Conservation (phyloP, 345 rosid species). For the Diplotaxis tenuifolia region DNA sequence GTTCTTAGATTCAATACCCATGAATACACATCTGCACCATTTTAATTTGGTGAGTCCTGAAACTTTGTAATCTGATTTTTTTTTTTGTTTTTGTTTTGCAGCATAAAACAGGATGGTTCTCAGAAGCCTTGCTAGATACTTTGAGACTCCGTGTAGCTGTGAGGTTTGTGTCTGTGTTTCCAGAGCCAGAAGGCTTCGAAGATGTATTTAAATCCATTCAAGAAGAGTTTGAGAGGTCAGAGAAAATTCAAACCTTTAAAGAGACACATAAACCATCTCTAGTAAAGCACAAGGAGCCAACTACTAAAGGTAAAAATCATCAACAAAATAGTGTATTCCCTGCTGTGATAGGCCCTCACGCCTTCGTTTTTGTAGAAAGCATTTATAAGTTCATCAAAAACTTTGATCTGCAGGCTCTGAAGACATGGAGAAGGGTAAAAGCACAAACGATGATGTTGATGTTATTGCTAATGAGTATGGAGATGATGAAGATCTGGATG, state of each 20-base stretch:
- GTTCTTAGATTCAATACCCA: constrained; percentile 11
- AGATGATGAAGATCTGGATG: constrained; percentile 72
- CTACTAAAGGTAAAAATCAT: constrained; percentile 50
- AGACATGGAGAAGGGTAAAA: constrained; percentile 41
- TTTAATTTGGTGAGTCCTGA: not conserved
- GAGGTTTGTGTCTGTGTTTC: constrained; percentile 75
- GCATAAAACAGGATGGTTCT: constrained; percentile 93
- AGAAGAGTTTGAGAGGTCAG: constrained; percentile 76
- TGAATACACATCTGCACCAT: not conserved
- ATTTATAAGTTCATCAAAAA: not conserved
- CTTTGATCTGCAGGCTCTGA: constrained; percentile 39
- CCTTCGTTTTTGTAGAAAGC: not conserved
- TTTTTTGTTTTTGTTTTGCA: constrained; percentile 21
- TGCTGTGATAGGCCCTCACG: not conserved
- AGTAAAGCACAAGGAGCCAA: constrained; percentile 47
- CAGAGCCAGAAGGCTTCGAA: constrained; percentile 65
- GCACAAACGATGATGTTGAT: constrained; percentile 46
- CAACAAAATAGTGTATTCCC: not conserved
- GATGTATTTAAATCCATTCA: constrained; percentile 62
- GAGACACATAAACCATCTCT: constrained; percentile 47
- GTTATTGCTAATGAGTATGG: constrained; percentile 39
- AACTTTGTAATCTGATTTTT: not conserved
- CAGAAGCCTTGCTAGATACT: constrained; percentile 60
- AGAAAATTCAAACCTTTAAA: constrained; percentile 48
- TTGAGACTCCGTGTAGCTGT: constrained; percentile 71